phyloP scores from a whole-genome alignment of 306 rosid genomes.

The Lathyrus sativus region DNA sequence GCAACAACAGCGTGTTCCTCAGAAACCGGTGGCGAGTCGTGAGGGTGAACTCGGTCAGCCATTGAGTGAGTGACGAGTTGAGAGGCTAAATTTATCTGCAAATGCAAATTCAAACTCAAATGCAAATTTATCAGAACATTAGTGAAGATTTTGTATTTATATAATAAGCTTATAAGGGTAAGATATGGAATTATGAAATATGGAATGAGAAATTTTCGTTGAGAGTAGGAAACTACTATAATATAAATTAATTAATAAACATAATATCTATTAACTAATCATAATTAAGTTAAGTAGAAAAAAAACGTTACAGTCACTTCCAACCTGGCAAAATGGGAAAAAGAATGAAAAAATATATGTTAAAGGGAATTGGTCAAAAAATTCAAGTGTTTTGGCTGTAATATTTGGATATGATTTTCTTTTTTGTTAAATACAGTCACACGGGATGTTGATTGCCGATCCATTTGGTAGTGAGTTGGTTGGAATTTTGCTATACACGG shows the following conservation, averaged over 20 bases:
- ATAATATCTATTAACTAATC: background rate
- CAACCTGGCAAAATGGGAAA: constrained; percentile 23
- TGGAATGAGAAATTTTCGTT: background rate
- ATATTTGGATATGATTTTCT: background rate
- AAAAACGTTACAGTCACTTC: constrained; percentile 4
- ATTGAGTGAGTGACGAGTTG: constrained; percentile 39
- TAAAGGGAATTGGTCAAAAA: constrained; percentile 17
- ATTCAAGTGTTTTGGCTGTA: constrained; percentile 30
- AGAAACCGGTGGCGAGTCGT: constrained; percentile 38
- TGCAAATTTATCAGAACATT: background rate
- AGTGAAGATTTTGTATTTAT: constrained; percentile 23
- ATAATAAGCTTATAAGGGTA: background rate
- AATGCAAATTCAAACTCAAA: background rate
- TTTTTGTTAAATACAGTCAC: background rate
- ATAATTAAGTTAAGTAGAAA: constrained; percentile 14
- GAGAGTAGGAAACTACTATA: background rate
- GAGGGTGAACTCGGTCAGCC: constrained; percentile 78
- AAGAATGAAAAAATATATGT: background rate
- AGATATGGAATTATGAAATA: background rate
- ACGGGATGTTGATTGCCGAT: constrained; percentile 6
- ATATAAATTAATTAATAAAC: background rate
- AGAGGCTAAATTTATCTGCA: background rate
- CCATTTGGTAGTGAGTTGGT: constrained; percentile 19
- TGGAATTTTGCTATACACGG: constrained; percentile 31
- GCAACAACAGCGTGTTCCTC: background rate